Evolutionary conservation across 1,284 basidiomycete genomes (phyloP), one percentile per base, ranked within the genome.

Genomic region (Boletus calvinii): DNA sequence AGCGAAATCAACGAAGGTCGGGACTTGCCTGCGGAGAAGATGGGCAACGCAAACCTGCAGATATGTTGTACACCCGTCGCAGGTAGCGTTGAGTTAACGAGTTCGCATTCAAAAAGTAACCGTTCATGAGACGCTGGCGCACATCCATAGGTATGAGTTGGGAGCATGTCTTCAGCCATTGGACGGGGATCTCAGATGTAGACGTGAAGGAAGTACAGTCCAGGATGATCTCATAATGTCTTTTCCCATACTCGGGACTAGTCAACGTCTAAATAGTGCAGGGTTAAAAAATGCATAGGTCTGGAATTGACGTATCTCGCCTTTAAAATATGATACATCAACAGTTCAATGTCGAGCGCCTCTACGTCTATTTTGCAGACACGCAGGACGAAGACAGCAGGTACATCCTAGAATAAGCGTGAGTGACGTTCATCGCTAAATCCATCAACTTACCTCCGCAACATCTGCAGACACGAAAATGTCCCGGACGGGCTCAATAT

Each of bases 271-370:
- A 57, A n/a, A 31, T 38, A 22, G 18, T 20, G 18, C 17, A 39
- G 42, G 29, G 30, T 61, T 32, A 49, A 44, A 31, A 29, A 20
- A 26, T 20, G 17, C 20, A 11, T 12, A 24, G 6, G 15, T 31
- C 22, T 29, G 13, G 26, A 46, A 31, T 39, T 34, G 24, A 43
- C 18, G 7, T 32, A 20, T 3, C 74, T 52, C 50, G 85, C 91
- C 75, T 85, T 87, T 71, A 94, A 84, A 46, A 93, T 82, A 65
- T 92, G 83, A 67, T 84, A 91, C 68, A 94, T 84, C 35, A 98
- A 70, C 3, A 94, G 70, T 62, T 96, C 92, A 31, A 94, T 83
- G 65, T 97, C 93, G 41, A 94, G 75, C 1, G 85, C 82, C 61
- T 93, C 92, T 1, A 92, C 86, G 56, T 92, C 85, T 40, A 94